Evolutionary conservation across 768 basidiomycete species (phyloP), one percentile per base, ranked within the genome.

Genomic region (Cystofilobasidium macerans): DNA sequence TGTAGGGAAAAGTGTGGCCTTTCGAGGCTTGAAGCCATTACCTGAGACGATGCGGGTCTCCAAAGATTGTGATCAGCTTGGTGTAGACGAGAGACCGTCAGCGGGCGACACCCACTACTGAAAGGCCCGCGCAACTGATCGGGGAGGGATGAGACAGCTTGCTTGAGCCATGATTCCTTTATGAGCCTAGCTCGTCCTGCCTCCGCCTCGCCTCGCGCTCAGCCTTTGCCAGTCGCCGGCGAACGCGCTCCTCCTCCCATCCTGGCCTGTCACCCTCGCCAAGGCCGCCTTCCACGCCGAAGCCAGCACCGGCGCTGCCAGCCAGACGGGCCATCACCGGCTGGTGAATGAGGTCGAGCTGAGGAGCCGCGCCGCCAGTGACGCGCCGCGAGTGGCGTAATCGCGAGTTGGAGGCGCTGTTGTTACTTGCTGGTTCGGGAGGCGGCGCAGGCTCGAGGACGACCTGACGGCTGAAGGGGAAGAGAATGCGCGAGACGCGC

Each of bases 241-340:
- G 33, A 14, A 2, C 28, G 6, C 26, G 12, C 28, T 36, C 36
- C 33, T 48, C 57, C 33, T 59, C 64, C 24, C 26, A 48, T 11
- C 43, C 57, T 14, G 56, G 36, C n/a, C 33, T 20, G 28, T 65
- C 64, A 9, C 64, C 64, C 24, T 65, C 64, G 9, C 64, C 64
- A 14, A 65, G 42, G 13, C 64, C 64, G 13, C 57, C 57, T 6
- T 22, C 33, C 1, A 45, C 64, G 8, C 64, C 64, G 32, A 54
- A 65, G 1, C 64, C 64, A 0, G 38, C 57, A 2, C 64, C 64
- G 20, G 45, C 57, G 18, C 43, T 51, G 13, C 57, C 57, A 18
- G 64, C 40, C 45, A 47, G 20, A 22, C 64, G 28, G 13, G 54
- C 43, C 57, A 43, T 47, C 22, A 58, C 57, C 33, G 64, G 57